Evolutionary conservation across 129 eudicot species (phyloP).

Genomic region (Saussurea involucrata): DNA sequence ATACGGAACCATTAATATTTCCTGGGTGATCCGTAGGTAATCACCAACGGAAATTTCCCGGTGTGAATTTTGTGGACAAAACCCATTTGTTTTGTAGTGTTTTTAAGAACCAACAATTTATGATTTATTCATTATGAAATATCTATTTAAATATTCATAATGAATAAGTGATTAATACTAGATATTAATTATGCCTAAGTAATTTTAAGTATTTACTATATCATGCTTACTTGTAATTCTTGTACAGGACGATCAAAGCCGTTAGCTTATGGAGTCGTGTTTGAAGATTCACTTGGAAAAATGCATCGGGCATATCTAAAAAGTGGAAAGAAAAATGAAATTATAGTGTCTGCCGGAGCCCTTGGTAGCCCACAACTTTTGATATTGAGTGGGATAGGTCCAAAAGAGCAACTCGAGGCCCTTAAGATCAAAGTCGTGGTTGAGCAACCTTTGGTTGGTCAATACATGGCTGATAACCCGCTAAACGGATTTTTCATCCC

Average conservation of each 20-base stretch:
- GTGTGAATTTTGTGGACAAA: no score
- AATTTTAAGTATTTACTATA: background rate
- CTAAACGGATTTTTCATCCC: constrained; percentile 54
- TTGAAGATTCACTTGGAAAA: constrained; percentile 60
- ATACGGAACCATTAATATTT: no score
- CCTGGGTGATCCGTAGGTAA: no score
- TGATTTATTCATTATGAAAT: background rate
- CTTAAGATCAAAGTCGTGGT: constrained; percentile 46
- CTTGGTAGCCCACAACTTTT: constrained; percentile 80
- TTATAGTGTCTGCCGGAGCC: constrained; percentile 63
- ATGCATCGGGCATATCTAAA: constrained; percentile 47
- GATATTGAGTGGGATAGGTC: constrained; percentile 75
- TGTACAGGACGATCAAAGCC: constrained; percentile 44
- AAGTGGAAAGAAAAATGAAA: constrained; percentile 39
- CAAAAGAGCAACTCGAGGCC: constrained; percentile 49
- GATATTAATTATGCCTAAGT: background rate
- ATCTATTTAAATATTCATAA: no score
- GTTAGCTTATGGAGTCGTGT: constrained; percentile 57
- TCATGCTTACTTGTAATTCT: background rate
- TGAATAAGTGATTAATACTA: no score
- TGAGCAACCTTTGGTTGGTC: constrained; percentile 55
- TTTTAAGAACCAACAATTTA: background rate
- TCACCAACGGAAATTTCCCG: no score
- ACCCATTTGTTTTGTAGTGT: no score
- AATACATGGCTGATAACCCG: constrained; percentile 73